A percentile compares a stretch with the other conserved stretches of the same genome.
Evolutionary conservation across 768 basidiomycete genomes (phyloP).

Genomic region (Austroboletus eburneus): DNA sequence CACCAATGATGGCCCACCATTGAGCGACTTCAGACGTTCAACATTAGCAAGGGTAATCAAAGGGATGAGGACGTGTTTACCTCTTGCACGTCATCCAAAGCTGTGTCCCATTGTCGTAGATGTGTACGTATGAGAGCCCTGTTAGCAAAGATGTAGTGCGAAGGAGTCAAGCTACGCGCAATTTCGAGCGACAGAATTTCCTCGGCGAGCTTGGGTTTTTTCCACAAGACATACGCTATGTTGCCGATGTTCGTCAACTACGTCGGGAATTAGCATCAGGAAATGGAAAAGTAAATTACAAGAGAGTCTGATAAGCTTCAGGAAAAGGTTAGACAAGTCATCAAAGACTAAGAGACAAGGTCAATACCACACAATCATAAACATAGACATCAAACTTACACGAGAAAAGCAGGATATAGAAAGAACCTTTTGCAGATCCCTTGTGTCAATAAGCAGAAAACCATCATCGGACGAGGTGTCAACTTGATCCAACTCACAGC

Average conservation of each 20-base stretch:
- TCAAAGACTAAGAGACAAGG: slow-evolving; percentile 6
- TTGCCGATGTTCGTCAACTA: slow-evolving; percentile 15
- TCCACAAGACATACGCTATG: slow-evolving; percentile 9
- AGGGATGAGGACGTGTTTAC: background rate
- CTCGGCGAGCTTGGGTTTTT: slow-evolving; percentile 8
- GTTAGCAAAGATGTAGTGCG: slow-evolving; percentile 8
- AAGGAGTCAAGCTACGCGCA: background rate
- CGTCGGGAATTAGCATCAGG: background rate
- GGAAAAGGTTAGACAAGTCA: background rate
- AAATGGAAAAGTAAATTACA: slow-evolving; percentile 1
- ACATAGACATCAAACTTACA: slow-evolving; percentile 1
- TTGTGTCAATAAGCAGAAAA: slow-evolving; percentile 2
- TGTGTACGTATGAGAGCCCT: slow-evolving; percentile 13
- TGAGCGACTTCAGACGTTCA: slow-evolving; percentile 5
- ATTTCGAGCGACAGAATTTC: slow-evolving; percentile 14
- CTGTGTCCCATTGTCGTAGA: slow-evolving; percentile 5
- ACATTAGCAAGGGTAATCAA: background rate
- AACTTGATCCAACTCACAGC: slow-evolving; percentile 7
- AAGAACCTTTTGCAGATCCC: slow-evolving; percentile 10
- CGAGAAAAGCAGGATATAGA: slow-evolving; percentile 6
- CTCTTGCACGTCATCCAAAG: slow-evolving; percentile 11
- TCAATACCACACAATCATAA: background rate
- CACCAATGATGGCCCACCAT: slow-evolving; percentile 2
- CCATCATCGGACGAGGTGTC: slow-evolving; percentile 15
- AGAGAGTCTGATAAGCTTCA: background rate